phyloP scores from a whole-genome alignment of 2,329 filamentous ascomycete species.

The Cadophora malorum region DNA sequence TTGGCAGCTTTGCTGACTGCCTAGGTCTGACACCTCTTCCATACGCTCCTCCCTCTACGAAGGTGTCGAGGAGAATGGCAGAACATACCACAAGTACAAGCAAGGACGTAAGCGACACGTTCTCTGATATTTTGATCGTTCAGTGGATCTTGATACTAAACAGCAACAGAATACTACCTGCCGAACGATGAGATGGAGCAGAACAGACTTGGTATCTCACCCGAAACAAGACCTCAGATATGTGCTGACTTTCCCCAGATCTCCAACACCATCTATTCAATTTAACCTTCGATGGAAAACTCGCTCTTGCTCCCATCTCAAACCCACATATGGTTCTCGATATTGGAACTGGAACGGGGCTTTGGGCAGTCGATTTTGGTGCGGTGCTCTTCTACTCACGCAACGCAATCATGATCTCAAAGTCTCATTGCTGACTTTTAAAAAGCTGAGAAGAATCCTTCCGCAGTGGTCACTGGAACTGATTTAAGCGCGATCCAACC shows the following conservation, averaged over 20 bases:
- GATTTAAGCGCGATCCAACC: slow-evolving; percentile 45
- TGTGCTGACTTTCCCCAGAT: slow-evolving; percentile 25
- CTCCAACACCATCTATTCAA: slow-evolving; percentile 36
- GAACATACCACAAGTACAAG: slow-evolving; percentile 22
- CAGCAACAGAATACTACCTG: slow-evolving; percentile 30
- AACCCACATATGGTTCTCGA: slow-evolving; percentile 47
- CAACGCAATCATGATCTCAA: background rate
- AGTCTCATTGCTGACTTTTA: no score
- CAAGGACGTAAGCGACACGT: slow-evolving; percentile 1
- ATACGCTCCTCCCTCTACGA: slow-evolving; percentile 20
- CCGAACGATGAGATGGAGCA: slow-evolving; percentile 34
- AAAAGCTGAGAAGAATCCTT: slow-evolving; percentile 34
- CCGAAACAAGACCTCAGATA: background rate
- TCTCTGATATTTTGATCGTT: background rate
- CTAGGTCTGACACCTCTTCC: slow-evolving; percentile 20
- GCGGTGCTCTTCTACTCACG: background rate
- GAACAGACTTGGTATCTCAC: slow-evolving; percentile 28
- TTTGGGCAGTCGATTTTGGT: slow-evolving; percentile 48
- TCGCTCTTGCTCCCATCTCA: slow-evolving; percentile 40
- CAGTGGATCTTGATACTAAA: slow-evolving; percentile 7
- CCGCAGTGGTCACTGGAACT: slow-evolving; percentile 39
- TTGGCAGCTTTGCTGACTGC: background rate
- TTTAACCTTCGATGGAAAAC: slow-evolving; percentile 33
- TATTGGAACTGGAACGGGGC: slow-evolving; percentile 51
- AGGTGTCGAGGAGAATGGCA: slow-evolving; percentile 19